Conservation (phyloP, 1,284 basidiomycete genomes). For the Cryptococcus sp. region DNA sequence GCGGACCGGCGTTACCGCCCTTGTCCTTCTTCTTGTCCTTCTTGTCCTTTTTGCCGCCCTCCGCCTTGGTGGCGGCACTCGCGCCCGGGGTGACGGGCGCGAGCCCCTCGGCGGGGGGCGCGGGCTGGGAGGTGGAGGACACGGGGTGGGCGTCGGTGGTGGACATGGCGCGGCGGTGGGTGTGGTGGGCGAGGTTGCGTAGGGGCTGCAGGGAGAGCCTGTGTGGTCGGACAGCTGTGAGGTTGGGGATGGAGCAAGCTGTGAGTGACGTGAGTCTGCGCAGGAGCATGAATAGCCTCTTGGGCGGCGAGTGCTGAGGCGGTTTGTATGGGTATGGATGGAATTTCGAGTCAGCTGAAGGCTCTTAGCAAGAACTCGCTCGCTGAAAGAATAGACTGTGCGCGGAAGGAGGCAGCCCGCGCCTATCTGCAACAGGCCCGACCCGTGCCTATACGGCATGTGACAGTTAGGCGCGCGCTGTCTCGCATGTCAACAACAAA, state of each 20-base stretch:
- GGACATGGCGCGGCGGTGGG: conserved; percentile 24
- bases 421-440: too few species aligned
- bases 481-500: too few species aligned
- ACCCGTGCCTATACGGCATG: too few species aligned
- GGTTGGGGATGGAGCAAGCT: background rate
- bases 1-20: conserved; percentile 18
- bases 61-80: conserved; percentile 14
- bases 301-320: too few species aligned
- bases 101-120: conserved; percentile 29
- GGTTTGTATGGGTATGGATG: background rate
- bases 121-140: conserved; percentile 41
- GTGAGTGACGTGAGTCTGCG: background rate
- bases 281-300: background rate
- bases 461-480: too few species aligned
- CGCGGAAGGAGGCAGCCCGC: too few species aligned
- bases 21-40: conserved; percentile 44
- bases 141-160: conserved; percentile 46
- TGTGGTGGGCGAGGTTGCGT: background rate
- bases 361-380: too few species aligned
- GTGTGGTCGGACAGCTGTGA: too few species aligned
- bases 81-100: conserved; percentile 24
- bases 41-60: conserved; percentile 38
- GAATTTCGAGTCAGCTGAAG: background rate
- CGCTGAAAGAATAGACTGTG: too few species aligned
- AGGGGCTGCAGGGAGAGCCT: background rate